Evolutionary conservation across 2,329 filamentous ascomycete genomes (phyloP).

Genomic region (Macrophomina pseudophaseolina): DNA sequence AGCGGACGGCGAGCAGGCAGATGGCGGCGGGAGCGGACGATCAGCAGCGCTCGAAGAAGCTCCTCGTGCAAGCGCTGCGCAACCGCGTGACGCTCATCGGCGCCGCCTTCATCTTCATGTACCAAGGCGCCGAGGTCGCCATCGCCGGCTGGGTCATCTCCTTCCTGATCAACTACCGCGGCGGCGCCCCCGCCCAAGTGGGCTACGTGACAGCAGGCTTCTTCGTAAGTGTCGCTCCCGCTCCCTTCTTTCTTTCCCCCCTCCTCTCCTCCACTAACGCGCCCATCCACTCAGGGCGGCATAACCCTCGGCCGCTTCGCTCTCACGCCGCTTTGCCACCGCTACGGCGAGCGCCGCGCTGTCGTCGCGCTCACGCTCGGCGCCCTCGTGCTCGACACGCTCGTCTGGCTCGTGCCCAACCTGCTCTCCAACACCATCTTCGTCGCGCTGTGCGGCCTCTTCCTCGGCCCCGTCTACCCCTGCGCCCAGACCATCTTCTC

Average conservation of each 20-base stretch:
- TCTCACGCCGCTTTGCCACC: slow-evolving; percentile 69
- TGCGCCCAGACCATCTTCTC: slow-evolving; percentile 71
- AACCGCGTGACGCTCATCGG: slow-evolving; percentile 71
- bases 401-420: slow-evolving; percentile 80
- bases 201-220: slow-evolving; percentile 79
- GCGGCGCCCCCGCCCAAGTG: slow-evolving; percentile 71
- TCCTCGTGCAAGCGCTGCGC: slow-evolving; percentile 56
- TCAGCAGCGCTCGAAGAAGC: slow-evolving; percentile 46
- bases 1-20: slow-evolving; percentile 60
- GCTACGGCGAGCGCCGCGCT: slow-evolving; percentile 72
- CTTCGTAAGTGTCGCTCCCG: slow-evolving; percentile 56
- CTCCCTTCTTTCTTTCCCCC: background rate
- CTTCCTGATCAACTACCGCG: slow-evolving; percentile 75
- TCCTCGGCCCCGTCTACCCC: slow-evolving; percentile 81
- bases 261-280: background rate
- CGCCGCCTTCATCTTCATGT: slow-evolving; percentile 82
- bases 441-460: slow-evolving; percentile 23
- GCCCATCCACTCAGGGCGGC: slow-evolving; percentile 59
- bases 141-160: slow-evolving; percentile 88
- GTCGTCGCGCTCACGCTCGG: slow-evolving; percentile 68
- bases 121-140: slow-evolving; percentile 83
- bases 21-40: slow-evolving; percentile 59
- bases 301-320: slow-evolving; percentile 78
- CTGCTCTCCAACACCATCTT: slow-evolving; percentile 60
- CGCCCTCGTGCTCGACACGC: slow-evolving; percentile 70